Percentiles rank a stretch among this genome's conserved stretches.
Evolutionary conservation across 371 early-diverging fungal genomes (phyloP).

Genomic region (Lichtheimia corymbifera): DNA sequence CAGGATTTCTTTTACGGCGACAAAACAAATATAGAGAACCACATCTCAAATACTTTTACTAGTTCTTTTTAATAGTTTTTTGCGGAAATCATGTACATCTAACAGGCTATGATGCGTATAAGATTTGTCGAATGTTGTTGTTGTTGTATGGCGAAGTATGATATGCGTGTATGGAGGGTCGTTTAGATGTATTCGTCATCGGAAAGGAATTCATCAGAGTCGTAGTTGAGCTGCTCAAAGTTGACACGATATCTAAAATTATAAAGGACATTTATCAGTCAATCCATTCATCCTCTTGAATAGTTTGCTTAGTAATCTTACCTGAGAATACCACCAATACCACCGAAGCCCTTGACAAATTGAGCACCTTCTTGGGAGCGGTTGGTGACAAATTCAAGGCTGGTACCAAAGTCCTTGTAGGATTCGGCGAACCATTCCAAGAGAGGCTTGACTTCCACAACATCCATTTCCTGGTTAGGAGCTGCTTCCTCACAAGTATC

Average conservation of each 20-base stretch:
- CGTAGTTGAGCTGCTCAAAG: constrained; percentile 64
- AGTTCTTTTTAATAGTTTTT: background rate
- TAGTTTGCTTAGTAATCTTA: background rate
- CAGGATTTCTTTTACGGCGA: constrained; percentile 4
- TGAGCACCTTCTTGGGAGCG: constrained; percentile 95
- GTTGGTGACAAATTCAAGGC: constrained; percentile 95
- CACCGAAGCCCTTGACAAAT: constrained; percentile 98
- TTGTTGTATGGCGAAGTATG: no score
- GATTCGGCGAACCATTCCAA: constrained; percentile 98
- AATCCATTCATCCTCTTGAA: background rate
- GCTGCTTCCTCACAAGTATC: constrained; percentile 38
- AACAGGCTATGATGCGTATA: background rate
- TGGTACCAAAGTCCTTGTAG: constrained; percentile 91
- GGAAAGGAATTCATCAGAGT: constrained; percentile 54
- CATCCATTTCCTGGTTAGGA: constrained; percentile 69
- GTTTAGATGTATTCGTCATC: constrained; percentile 32
- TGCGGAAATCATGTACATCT: background rate
- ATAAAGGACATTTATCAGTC: background rate
- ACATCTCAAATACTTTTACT: constrained; percentile 1
- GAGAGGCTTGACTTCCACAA: constrained; percentile 73
- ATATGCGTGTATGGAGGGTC: background rate
- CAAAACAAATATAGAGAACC: background rate
- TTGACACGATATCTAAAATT: constrained; percentile 86
- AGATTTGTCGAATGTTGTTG: no score
- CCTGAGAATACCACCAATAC: constrained; percentile 83